phyloP scores from a whole-genome alignment of 2,329 filamentous ascomycete species.

The Cladophialophora immunda region DNA sequence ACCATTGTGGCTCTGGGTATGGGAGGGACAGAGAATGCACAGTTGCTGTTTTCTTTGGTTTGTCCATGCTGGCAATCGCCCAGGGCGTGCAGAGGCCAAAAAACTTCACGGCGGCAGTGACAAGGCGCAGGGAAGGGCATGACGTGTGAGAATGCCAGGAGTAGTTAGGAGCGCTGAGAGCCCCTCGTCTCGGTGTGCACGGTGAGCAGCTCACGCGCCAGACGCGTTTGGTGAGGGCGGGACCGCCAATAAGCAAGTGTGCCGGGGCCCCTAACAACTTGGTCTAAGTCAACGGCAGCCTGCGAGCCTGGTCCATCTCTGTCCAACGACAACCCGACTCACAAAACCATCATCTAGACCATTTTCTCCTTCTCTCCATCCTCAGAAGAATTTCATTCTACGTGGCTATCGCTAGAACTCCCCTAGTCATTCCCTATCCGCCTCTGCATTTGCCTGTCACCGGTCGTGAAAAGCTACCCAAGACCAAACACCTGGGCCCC shows the following conservation, averaged over 20 bases:
- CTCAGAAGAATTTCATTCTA: not conserved
- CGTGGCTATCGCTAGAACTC: not conserved
- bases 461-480: slow-evolving; percentile 16
- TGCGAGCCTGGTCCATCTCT: slow-evolving; percentile 6
- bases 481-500: slow-evolving; percentile 19
- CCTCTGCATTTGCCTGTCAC: not conserved
- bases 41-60: slow-evolving; percentile 29
- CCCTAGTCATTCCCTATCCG: slow-evolving; percentile 1
- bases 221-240: slow-evolving; percentile 7
- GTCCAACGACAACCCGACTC: slow-evolving; percentile 5
- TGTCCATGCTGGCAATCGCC: slow-evolving; percentile 23
- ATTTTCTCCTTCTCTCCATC: not conserved
- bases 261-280: slow-evolving; percentile 3
- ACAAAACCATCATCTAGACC: slow-evolving; percentile 1
- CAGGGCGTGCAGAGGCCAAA: too few relatives aligned
- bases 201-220: not conserved
- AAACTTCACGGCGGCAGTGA: not conserved
- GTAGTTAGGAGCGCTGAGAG: not conserved
- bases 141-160: slow-evolving; percentile 15
- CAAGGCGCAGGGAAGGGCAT: slow-evolving; percentile 4
- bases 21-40: slow-evolving; percentile 34
- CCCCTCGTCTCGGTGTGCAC: not conserved
- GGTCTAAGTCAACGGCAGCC: slow-evolving; percentile 5
- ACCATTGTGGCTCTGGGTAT: slow-evolving; percentile 38
- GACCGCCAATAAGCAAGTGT: slow-evolving; percentile 2